Percentiles rank a stretch among this genome's conserved stretches.
phyloP scores from a whole-genome alignment of 2,329 filamentous ascomycete genomes.

The Fusarium sublunatum region DNA sequence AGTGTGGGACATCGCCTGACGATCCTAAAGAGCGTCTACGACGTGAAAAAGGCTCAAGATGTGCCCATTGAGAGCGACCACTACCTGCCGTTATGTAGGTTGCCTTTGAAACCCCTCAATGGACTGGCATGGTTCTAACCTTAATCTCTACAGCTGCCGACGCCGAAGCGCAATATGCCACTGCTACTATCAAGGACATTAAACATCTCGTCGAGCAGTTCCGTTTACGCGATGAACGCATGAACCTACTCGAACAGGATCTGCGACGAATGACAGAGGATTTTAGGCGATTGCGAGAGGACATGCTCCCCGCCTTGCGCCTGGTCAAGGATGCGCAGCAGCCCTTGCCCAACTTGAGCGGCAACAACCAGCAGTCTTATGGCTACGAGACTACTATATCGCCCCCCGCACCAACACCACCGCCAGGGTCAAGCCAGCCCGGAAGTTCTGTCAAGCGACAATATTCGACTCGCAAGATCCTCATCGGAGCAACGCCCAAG shows the following conservation, averaged over 20 bases:
- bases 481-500: constrained; percentile 78
- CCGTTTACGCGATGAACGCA: constrained; percentile 88
- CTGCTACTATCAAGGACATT: constrained; percentile 92
- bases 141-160: constrained; percentile 76
- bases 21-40: constrained; percentile 95
- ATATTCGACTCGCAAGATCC: constrained; percentile 80
- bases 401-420: constrained; percentile 67
- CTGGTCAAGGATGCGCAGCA: constrained; percentile 92
- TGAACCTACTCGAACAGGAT: constrained; percentile 84
- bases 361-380: constrained; percentile 56
- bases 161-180: constrained; percentile 84
- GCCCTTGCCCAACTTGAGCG: constrained; percentile 73
- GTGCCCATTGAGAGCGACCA: constrained; percentile 91
- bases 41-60: constrained; percentile 94
- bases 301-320: constrained; percentile 89
- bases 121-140: constrained; percentile 39
- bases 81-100: constrained; percentile 87
- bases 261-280: constrained; percentile 87
- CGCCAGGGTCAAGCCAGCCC: constrained; percentile 59
- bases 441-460: constrained; percentile 72
- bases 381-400: constrained; percentile 63
- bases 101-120: constrained; percentile 23
- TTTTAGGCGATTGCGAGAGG: constrained; percentile 87
- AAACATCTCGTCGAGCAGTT: constrained; percentile 90
- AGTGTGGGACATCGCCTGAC: constrained; percentile 95